phyloP scores from a whole-genome alignment of 2,329 filamentous ascomycete genomes.

The Rugonectria rugulosa region DNA sequence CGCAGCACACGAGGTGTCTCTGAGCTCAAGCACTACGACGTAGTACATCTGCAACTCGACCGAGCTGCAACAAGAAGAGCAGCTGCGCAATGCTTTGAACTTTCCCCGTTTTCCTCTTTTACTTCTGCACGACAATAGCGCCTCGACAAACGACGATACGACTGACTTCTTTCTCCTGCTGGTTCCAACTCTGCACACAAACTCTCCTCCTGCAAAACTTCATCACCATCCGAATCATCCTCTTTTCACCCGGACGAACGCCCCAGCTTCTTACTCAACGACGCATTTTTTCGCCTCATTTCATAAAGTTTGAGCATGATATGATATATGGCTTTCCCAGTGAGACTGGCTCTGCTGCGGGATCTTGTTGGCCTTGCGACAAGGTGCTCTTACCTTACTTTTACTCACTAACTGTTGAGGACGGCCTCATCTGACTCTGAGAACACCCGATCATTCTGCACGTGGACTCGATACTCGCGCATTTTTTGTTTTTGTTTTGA shows the following conservation, averaged over 20 bases:
- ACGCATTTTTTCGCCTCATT: slow-evolving; percentile 19
- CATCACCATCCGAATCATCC: slow-evolving; percentile 11
- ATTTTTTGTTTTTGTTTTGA: slow-evolving; percentile 18
- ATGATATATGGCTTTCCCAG: slow-evolving; percentile 36
- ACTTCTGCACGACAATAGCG: slow-evolving; percentile 25
- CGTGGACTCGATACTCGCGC: slow-evolving; percentile 20
- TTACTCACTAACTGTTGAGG: slow-evolving; percentile 24
- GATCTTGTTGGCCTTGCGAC: slow-evolving; percentile 37
- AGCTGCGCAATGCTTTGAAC: slow-evolving; percentile 39
- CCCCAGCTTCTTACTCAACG: slow-evolving; percentile 31
- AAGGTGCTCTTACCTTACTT: slow-evolving; percentile 27
- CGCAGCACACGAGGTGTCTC: slow-evolving; percentile 35
- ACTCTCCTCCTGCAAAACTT: slow-evolving; percentile 14
- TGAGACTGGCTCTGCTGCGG: slow-evolving; percentile 38
- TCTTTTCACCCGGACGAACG: slow-evolving; percentile 27
- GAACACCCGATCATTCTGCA: slow-evolving; percentile 15
- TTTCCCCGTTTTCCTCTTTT: slow-evolving; percentile 29
- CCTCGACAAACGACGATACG: slow-evolving; percentile 23
- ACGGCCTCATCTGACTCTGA: slow-evolving; percentile 19
- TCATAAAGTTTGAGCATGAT: slow-evolving; percentile 39
- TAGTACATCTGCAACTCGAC: slow-evolving; percentile 25
- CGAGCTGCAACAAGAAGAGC: slow-evolving; percentile 33
- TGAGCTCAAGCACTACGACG: slow-evolving; percentile 17
- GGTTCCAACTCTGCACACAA: slow-evolving; percentile 17
- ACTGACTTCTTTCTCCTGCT: slow-evolving; percentile 4